These are phyloP conservation scores for Candida cerambycidarum DNA, from an alignment of 805 yeast species.

Conservation along the genomic window DNA sequence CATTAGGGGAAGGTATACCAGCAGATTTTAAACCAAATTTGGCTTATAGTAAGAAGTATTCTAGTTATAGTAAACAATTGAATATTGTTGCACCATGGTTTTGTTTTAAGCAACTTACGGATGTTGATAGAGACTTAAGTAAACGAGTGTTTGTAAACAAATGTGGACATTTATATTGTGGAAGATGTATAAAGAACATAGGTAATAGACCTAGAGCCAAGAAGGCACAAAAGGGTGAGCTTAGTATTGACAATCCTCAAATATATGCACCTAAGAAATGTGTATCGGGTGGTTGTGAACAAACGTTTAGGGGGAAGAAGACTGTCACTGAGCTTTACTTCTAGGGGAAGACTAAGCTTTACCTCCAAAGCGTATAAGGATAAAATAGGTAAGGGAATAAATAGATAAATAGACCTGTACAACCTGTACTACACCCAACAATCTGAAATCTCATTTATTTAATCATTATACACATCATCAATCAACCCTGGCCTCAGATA, in stretches of 20 bases:
- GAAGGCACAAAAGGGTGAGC: not conserved
- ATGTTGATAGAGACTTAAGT: conserved; percentile 24
- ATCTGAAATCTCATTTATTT: conserved; percentile 1
- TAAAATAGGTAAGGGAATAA: too few relatives aligned
- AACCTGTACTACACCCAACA: too few relatives aligned
- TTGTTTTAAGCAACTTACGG: conserved; percentile 34
- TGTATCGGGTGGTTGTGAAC: conserved; percentile 52
- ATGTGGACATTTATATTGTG: conserved; percentile 89
- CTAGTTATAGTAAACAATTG: conserved; percentile 23
- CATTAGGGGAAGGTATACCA: conserved; percentile 74
- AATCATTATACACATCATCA: conserved; percentile 14
- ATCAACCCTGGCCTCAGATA: conserved; percentile 49
- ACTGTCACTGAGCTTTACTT: conserved; percentile 54
- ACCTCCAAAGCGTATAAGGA: too few relatives aligned
- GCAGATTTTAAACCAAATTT: conserved; percentile 42
- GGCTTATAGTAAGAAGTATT: conserved; percentile 27
- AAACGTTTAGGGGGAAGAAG: conserved; percentile 42
- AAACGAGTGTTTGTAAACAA: conserved; percentile 48
- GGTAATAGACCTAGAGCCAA: conserved; percentile 39
- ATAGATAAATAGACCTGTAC: too few relatives aligned
- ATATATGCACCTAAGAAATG: conserved; percentile 58
- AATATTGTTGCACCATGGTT: conserved; percentile 66
- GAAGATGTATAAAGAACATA: conserved; percentile 75
- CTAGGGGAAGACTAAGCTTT: conserved; percentile 1
- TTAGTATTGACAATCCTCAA: conserved; percentile 32